Conservation (phyloP, 225 moss, liverwort and hornwort species). For the Climacium dendroides region DNA sequence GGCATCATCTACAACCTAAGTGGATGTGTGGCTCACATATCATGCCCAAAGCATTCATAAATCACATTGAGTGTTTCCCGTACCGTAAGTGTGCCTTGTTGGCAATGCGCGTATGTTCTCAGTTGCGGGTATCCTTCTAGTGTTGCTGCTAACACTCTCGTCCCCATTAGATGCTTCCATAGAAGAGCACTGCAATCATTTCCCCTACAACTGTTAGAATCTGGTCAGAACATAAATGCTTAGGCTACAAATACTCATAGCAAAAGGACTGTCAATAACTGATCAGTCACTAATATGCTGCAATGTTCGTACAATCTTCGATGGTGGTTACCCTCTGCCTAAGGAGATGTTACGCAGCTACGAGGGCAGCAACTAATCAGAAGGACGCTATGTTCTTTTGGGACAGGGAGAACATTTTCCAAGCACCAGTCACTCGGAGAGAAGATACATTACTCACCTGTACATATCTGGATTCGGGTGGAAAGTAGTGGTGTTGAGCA, state of each 20-base stretch:
- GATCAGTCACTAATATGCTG: neutral
- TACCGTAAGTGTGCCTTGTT: slow-evolving; percentile 34
- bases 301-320: neutral
- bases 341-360: neutral
- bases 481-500: slow-evolving; percentile 51
- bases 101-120: slow-evolving; percentile 76
- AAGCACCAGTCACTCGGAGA: neutral
- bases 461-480: slow-evolving; percentile 89
- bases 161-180: slow-evolving; percentile 72
- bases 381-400: neutral
- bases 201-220: neutral
- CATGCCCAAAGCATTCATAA: neutral
- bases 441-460: slow-evolving; percentile 21
- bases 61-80: neutral
- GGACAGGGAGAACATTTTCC: neutral
- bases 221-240: neutral
- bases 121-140: slow-evolving; percentile 25
- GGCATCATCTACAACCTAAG: neutral
- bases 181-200: slow-evolving; percentile 50
- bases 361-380: neutral
- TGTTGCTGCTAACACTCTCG: slow-evolving; percentile 40
- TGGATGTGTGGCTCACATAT: neutral
- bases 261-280: neutral
- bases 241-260: neutral
- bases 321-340: neutral